Evolutionary conservation across 2,329 filamentous ascomycete genomes (phyloP), one percentile per base, ranked within the genome.

Genomic region (Trichoderma sp.): DNA sequence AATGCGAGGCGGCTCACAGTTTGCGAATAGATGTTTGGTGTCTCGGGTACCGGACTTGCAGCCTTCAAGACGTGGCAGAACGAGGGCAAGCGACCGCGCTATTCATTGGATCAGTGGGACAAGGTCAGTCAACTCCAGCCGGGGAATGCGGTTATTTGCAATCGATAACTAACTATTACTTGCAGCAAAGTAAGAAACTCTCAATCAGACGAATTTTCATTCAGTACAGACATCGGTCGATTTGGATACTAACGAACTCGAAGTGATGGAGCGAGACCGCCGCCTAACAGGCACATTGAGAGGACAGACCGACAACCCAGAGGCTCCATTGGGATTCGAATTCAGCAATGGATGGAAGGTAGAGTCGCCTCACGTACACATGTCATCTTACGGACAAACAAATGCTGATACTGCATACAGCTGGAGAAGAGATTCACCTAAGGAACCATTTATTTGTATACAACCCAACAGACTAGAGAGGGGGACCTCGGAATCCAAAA

Each of bases 251-350:
- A 14, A 74, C 71, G 45, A 38, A n/a, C 41, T 45, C 76, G 33
- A 72, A 92, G 91, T 92, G 91, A 92, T 92, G 90, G 87, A 91
- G 74, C 89, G 91, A 80, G 91, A 92, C 79, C 86, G 87, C 77
- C 87, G 91, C 81, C 85, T 92, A 77, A 92, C 91, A 8, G 90
- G 91, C 63, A 85, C 83, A 64, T 79, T 91, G 77, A 86, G 90
- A 82, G 91, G 90, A 50, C 91, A 92, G 80, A 87, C 85, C 74
- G 89, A 91, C 81, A 85, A 84, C 31, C 83, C 89, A 59, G 82
- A 85, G 78, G 90, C 91, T 27, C 90, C 91, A 21, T 81, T 85
- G 21, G 91, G 90, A 50, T 92, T 90, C 82, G 91, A 92, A 80
- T 80, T 91, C 77, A 92, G 88, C 85, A 91, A 91, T 80, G 88